These are phyloP conservation scores for Glebionis coronaria DNA, from an alignment of 129 eudicot genomes.

Conservation along the genomic window DNA sequence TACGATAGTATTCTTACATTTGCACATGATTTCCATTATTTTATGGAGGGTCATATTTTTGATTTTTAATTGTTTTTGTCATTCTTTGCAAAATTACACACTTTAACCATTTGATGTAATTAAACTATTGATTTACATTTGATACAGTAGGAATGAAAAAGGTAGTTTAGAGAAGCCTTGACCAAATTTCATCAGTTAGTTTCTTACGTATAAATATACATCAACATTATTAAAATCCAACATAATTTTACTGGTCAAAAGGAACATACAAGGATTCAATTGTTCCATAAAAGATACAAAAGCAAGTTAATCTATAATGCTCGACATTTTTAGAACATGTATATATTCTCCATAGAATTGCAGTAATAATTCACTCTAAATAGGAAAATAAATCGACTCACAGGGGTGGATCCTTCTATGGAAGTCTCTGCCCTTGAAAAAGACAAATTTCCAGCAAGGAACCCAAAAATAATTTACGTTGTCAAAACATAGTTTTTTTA, in stretches of 20 bases:
- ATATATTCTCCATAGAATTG: not conserved
- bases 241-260: not conserved
- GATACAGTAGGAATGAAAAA: no score
- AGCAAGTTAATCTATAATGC: slow-evolving; percentile 2
- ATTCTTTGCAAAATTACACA: no score
- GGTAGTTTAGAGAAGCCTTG: no score
- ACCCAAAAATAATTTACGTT: no score
- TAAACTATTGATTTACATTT: no score
- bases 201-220: not conserved
- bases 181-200: slow-evolving; percentile 14
- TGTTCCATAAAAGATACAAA: not conserved
- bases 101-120: no score
- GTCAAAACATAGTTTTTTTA: no score
- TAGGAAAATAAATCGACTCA: slow-evolving; percentile 40
- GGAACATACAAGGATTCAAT: not conserved
- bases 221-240: not conserved
- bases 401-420: slow-evolving; percentile 90
- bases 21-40: no score
- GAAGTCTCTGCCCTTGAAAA: slow-evolving; percentile 95
- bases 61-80: no score
- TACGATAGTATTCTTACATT: no score
- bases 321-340: not conserved
- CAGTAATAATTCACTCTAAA: not conserved
- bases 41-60: no score
- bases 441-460: slow-evolving; percentile 96